Conservation (phyloP, 2,329 filamentous ascomycete species). For the Fusarium sp. region DNA sequence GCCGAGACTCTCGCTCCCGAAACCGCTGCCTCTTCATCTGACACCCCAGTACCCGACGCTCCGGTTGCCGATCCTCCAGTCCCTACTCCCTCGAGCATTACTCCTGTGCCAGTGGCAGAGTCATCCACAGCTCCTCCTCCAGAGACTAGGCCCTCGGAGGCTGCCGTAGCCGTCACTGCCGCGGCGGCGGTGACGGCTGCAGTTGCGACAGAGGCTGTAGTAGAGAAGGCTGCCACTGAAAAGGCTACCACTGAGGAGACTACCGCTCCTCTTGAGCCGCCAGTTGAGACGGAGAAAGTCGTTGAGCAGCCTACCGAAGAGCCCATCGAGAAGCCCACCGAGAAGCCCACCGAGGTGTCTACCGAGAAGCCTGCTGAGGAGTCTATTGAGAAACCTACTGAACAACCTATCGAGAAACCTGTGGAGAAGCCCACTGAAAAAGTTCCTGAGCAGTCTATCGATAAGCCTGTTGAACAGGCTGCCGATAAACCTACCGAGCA, state of each 20-base stretch:
- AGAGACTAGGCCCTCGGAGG: not conserved
- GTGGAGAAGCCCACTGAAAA: not conserved
- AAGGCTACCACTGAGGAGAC: not conserved
- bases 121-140: conserved; percentile 1
- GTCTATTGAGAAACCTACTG: not conserved
- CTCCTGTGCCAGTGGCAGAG: conserved; percentile 9
- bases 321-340: not conserved
- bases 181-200: conserved; percentile 24
- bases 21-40: conserved; percentile 17
- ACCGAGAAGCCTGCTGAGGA: not conserved
- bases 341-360: too few species aligned
- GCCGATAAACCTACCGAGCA: not conserved
- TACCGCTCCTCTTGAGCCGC: not conserved
- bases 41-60: conserved; percentile 14
- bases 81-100: conserved; percentile 9
- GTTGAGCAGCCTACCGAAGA: conserved; percentile 14
- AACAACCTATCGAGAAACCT: conserved; percentile 6
- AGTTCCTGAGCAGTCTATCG: not conserved
- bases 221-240: conserved; percentile 8
- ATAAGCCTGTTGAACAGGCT: not conserved
- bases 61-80: conserved; percentile 19
- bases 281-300: not conserved
- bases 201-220: conserved; percentile 22
- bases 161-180: conserved; percentile 14
- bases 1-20: conserved; percentile 5